A percentile compares a stretch with the other conserved stretches of the same genome.
These are phyloP conservation scores for Capronia americana DNA, from an alignment of 2,329 filamentous ascomycete species.

Conservation along the genomic window DNA sequence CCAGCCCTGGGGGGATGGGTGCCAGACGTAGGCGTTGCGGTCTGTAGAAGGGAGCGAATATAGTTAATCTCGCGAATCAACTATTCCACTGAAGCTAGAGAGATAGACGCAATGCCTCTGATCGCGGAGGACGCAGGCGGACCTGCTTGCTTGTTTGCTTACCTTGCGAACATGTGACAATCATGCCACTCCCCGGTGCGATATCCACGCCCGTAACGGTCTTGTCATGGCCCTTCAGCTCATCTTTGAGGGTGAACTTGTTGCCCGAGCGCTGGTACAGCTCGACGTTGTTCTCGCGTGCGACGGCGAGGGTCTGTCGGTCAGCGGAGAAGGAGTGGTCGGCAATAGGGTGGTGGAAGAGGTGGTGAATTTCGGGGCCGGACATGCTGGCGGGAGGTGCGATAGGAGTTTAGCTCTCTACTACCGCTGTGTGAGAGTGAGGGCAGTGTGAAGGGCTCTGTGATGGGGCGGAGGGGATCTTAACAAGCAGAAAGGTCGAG, in stretches of 20 bases:
- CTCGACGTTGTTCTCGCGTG: conserved; percentile 87
- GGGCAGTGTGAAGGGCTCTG: neutral
- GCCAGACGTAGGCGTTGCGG: conserved; percentile 97
- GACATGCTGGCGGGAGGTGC: conserved; percentile 67
- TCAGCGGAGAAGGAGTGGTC: conserved; percentile 99
- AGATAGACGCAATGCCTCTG: neutral
- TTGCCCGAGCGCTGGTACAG: conserved; percentile 77
- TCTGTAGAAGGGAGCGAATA: conserved; percentile 60
- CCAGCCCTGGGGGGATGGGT: conserved; percentile 88
- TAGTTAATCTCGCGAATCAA: neutral
- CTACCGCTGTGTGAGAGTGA: conserved; percentile 66
- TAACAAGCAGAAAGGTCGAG: neutral
- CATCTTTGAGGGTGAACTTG: conserved; percentile 83
- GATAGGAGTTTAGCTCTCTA: conserved; percentile 97
- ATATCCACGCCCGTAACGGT: conserved; percentile 96
- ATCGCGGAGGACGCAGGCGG: neutral
- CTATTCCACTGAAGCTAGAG: neutral
- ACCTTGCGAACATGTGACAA: conserved; percentile 98
- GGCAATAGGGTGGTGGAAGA: conserved; percentile 94
- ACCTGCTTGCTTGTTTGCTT: conserved; percentile 9
- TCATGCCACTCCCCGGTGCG: conserved; percentile 85
- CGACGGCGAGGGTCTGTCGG: conserved; percentile 84
- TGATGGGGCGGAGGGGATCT: neutral
- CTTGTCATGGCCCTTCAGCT: conserved; percentile 96
- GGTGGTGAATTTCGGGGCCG: conserved; percentile 87